Evolutionary conservation across 2,329 filamentous ascomycete genomes (phyloP).

Genomic region (Diaporthe sp.): DNA sequence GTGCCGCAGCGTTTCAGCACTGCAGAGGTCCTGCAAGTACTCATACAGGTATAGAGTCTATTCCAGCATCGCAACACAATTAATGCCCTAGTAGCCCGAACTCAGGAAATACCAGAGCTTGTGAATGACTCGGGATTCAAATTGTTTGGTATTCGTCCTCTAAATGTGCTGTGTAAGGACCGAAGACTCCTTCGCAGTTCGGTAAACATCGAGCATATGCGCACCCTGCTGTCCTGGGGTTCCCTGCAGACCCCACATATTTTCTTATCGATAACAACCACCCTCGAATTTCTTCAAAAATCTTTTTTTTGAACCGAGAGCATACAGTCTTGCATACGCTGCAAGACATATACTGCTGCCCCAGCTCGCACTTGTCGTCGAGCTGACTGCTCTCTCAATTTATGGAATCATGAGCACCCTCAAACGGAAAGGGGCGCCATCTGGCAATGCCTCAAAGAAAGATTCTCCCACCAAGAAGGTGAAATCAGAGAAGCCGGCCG

Average conservation of each 20-base stretch:
- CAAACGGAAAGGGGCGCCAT: constrained; percentile 71
- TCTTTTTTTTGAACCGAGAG: constrained; percentile 24
- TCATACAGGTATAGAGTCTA: no score
- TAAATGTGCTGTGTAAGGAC: background rate
- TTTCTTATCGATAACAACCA: constrained; percentile 43
- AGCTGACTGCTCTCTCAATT: background rate
- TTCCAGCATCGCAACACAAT: background rate
- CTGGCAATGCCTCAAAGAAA: constrained; percentile 63
- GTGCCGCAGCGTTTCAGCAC: background rate
- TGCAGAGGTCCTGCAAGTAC: background rate
- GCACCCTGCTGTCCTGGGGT: background rate
- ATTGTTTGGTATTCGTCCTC: background rate
- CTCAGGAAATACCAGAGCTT: no score
- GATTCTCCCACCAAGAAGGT: constrained; percentile 64
- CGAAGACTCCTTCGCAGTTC: background rate
- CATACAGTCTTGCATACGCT: background rate
- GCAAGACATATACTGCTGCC: background rate
- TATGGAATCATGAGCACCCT: constrained; percentile 65
- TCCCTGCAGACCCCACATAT: constrained; percentile 12
- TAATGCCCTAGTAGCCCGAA: fast-evolving
- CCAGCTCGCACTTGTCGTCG: background rate
- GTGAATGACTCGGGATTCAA: background rate
- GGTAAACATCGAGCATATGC: background rate
- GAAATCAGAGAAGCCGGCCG: constrained; percentile 52
- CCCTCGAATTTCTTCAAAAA: constrained; percentile 32